phyloP scores from a whole-genome alignment of 2,329 filamentous ascomycete genomes.

The Colletotrichum magnum region DNA sequence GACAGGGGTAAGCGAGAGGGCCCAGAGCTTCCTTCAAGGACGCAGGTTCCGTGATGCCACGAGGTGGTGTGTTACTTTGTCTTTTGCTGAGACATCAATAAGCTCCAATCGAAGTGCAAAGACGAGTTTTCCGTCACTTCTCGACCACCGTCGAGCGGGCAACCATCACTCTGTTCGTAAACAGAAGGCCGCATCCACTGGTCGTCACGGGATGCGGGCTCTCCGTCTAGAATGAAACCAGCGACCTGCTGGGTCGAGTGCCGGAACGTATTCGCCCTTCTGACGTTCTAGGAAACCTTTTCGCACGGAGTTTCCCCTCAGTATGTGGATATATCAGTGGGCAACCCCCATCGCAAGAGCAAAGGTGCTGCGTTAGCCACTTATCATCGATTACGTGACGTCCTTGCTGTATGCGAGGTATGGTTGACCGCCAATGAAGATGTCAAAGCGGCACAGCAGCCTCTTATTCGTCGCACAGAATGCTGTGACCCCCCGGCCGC shows the following conservation, averaged over 20 bases:
- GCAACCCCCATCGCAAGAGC: neutral
- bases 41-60: slow-evolving; percentile 32
- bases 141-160: slow-evolving; percentile 25
- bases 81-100: slow-evolving; percentile 19
- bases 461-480: slow-evolving; percentile 34
- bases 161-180: slow-evolving; percentile 26
- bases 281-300: slow-evolving; percentile 10
- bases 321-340: slow-evolving; percentile 12
- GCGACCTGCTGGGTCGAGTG: neutral
- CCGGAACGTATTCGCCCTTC: neutral
- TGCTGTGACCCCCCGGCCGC: slow-evolving; percentile 8
- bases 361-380: slow-evolving; percentile 16
- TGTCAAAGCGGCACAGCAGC: slow-evolving; percentile 26
- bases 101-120: slow-evolving; percentile 33
- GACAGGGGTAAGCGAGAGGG: slow-evolving; percentile 37
- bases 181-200: slow-evolving; percentile 32
- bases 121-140: slow-evolving; percentile 13
- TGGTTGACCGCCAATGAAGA: slow-evolving; percentile 35
- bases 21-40: slow-evolving; percentile 19
- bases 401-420: slow-evolving; percentile 22
- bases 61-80: slow-evolving; percentile 34
- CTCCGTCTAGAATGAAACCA: slow-evolving; percentile 13
- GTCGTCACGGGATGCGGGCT: slow-evolving; percentile 35
- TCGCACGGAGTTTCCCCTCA: slow-evolving; percentile 9
- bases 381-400: slow-evolving; percentile 31